Conservation (phyloP, 768 basidiomycete species). For the Lactarius vividus region DNA sequence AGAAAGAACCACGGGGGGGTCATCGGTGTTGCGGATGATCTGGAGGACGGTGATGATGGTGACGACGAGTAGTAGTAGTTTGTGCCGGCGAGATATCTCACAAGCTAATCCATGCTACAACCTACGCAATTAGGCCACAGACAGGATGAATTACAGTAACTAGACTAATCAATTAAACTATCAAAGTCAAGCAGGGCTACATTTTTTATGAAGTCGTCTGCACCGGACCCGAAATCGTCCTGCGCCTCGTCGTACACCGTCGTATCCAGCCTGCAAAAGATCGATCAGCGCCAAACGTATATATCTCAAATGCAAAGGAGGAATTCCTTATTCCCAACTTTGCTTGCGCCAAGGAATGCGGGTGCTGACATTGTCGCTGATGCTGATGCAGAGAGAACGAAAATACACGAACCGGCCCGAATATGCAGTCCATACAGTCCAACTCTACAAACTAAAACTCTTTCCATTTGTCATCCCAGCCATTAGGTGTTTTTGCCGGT, state of each 20-base stretch:
- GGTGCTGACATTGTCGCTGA: constrained; percentile 15
- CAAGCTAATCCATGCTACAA: constrained; percentile 10
- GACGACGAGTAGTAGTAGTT: constrained; percentile 36
- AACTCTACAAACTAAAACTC: constrained; percentile 39
- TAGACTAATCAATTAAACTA: constrained; percentile 17
- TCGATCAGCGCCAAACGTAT: too few species aligned
- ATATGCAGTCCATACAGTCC: neutral
- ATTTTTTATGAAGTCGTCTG: constrained; percentile 76
- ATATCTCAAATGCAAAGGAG: constrained; percentile 7
- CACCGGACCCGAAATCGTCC: constrained; percentile 77
- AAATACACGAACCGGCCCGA: constrained; percentile 7
- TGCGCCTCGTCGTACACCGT: too few species aligned
- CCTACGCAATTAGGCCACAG: constrained; percentile 19
- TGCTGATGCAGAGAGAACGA: neutral
- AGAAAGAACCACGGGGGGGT: constrained; percentile 68
- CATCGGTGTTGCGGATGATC: constrained; percentile 64
- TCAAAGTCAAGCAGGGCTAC: constrained; percentile 9
- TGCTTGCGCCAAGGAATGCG: constrained; percentile 40
- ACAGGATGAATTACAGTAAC: constrained; percentile 2
- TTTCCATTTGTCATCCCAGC: constrained; percentile 49
- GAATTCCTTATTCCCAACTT: constrained; percentile 59
- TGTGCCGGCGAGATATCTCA: neutral
- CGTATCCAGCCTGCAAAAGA: constrained; percentile 71
- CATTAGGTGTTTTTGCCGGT: constrained; percentile 38
- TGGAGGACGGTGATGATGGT: constrained; percentile 59